Percentiles rank a stretch among this genome's conserved stretches.
phyloP scores from a whole-genome alignment of 1,139 yeast species.

The Lodderomyces jiufengensis region DNA sequence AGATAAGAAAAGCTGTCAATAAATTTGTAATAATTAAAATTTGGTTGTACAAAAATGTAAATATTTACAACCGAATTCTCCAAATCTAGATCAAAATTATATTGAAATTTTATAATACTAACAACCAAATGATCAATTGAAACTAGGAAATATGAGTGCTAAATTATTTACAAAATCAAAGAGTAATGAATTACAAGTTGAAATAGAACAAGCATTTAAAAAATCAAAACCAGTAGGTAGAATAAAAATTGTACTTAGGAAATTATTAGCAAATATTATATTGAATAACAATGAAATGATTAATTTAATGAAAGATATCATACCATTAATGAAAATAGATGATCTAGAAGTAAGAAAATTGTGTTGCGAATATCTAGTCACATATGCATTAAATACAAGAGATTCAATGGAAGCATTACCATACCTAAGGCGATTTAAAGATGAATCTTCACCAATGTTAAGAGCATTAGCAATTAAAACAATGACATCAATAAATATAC shows the following conservation, averaged over 20 bases:
- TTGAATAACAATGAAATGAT: slow-evolving; percentile 79
- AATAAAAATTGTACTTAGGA: slow-evolving; percentile 64
- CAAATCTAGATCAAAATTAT: no score
- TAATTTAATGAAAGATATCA: slow-evolving; percentile 61
- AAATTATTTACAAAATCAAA: slow-evolving; percentile 40
- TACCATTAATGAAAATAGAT: slow-evolving; percentile 54
- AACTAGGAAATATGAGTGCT: slow-evolving; percentile 32
- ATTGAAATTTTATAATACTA: no score
- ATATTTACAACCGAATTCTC: slow-evolving; percentile 2
- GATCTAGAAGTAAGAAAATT: slow-evolving; percentile 74
- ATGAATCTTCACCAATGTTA: slow-evolving; percentile 31
- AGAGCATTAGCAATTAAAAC: slow-evolving; percentile 61
- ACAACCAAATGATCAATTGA: no score
- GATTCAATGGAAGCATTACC: slow-evolving; percentile 57
- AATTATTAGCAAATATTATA: slow-evolving; percentile 78
- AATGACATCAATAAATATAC: slow-evolving; percentile 54
- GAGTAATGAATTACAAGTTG: slow-evolving; percentile 55
- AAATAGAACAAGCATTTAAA: slow-evolving; percentile 52
- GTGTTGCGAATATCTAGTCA: slow-evolving; percentile 57
- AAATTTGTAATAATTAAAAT: no score
- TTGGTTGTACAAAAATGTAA: background rate
- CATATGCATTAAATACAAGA: slow-evolving; percentile 57
- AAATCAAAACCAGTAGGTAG: slow-evolving; percentile 46
- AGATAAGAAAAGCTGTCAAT: background rate
- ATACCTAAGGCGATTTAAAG: slow-evolving; percentile 48